Conservation (phyloP, 2,329 filamentous ascomycete species). For the Pseudogymnoascus sp. region DNA sequence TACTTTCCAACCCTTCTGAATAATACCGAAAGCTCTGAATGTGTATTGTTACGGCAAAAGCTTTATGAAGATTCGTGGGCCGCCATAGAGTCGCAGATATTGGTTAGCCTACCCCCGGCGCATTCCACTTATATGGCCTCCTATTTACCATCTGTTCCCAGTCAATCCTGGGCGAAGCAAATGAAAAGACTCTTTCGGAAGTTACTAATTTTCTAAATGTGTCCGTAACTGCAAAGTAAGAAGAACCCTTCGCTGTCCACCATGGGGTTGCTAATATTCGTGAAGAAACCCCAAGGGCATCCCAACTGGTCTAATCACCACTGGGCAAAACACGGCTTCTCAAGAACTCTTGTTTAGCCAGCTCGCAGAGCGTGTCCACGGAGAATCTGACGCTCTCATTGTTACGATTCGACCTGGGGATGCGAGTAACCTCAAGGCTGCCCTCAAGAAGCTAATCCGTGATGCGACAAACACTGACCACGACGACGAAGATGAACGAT, state of each 20-base stretch:
- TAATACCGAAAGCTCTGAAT: conserved; percentile 42
- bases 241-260: neutral
- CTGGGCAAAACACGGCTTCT: conserved; percentile 69
- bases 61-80: conserved; percentile 58
- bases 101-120: conserved; percentile 27
- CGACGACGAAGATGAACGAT: conserved; percentile 43
- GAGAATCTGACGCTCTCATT: conserved; percentile 43
- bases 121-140: conserved; percentile 27
- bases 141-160: conserved; percentile 24
- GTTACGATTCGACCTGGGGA: conserved; percentile 62
- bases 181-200: conserved; percentile 49
- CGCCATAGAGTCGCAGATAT: conserved; percentile 52
- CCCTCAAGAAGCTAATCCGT: conserved; percentile 64
- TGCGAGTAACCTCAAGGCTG: conserved; percentile 63
- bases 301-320: conserved; percentile 63
- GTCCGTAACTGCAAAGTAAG: conserved; percentile 23
- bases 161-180: conserved; percentile 50
- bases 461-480: conserved; percentile 48
- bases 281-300: conserved; percentile 33
- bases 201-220: conserved; percentile 47
- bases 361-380: conserved; percentile 47
- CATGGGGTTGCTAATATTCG: neutral
- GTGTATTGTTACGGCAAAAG: conserved; percentile 44
- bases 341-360: conserved; percentile 67
- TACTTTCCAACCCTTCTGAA: conserved; percentile 45